Conservation (phyloP, 352 stramenopile genomes). For the Phytophthora pistaciae region DNA sequence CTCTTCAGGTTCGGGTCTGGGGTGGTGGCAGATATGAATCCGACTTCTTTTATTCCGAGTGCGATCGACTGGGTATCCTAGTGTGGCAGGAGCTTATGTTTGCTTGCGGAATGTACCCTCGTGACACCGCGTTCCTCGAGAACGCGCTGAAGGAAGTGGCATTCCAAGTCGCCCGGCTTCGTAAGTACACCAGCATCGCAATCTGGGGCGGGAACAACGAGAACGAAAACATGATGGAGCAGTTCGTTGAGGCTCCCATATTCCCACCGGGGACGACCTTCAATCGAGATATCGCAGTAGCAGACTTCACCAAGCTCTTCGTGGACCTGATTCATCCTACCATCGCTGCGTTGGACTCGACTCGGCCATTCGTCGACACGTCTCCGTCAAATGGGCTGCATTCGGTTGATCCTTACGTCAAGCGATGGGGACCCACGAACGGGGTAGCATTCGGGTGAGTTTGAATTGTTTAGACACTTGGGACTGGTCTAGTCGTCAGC, state of each 20-base stretch:
- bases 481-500: background rate
- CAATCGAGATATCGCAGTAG: conserved; percentile 82
- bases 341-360: conserved; percentile 57
- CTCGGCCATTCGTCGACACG: conserved; percentile 84
- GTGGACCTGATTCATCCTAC: conserved; percentile 74
- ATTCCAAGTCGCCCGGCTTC: conserved; percentile 71
- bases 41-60: conserved; percentile 84
- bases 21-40: conserved; percentile 89
- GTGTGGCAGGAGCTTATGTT: conserved; percentile 94
- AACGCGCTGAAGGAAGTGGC: conserved; percentile 66
- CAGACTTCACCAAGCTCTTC: conserved; percentile 85
- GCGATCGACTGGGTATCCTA: conserved; percentile 85
- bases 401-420: conserved; percentile 80
- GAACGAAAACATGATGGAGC: conserved; percentile 90
- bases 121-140: conserved; percentile 67
- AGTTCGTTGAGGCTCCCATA: conserved; percentile 67
- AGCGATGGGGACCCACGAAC: conserved; percentile 81
- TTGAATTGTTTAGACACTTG: background rate
- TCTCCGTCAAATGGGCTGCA: conserved; percentile 89
- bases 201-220: conserved; percentile 94
- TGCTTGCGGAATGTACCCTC: conserved; percentile 88
- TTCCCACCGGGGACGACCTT: conserved; percentile 60
- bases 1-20: conserved; percentile 80
- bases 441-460: conserved; percentile 63
- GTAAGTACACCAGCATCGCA: conserved; percentile 84